These are phyloP conservation scores for Marasmius tenuissimus DNA, from an alignment of 1,284 basidiomycete species.

Conservation along the genomic window DNA sequence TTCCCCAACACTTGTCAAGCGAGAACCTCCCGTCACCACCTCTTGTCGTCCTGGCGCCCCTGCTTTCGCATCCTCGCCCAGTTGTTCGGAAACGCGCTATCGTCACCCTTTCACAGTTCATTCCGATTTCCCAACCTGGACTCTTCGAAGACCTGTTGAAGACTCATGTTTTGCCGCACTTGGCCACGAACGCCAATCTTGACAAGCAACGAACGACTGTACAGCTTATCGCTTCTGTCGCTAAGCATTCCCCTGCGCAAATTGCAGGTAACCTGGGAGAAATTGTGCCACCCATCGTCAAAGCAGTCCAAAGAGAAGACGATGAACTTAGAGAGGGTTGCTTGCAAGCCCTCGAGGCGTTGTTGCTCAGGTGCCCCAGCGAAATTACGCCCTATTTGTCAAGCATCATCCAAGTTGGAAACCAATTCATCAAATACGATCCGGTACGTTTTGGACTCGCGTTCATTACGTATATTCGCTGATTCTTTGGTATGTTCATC, in stretches of 20 bases:
- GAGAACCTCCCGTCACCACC: constrained; percentile 57
- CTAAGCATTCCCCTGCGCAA: constrained; percentile 67
- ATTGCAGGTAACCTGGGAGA: constrained; percentile 58
- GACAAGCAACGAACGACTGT: constrained; percentile 79
- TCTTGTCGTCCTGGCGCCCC: constrained; percentile 70
- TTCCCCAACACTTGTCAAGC: constrained; percentile 71
- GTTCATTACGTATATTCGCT: not conserved
- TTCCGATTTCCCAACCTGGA: constrained; percentile 63
- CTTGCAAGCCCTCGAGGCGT: constrained; percentile 82
- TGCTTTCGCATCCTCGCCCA: constrained; percentile 74
- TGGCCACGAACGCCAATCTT: constrained; percentile 48
- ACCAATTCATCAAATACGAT: constrained; percentile 88
- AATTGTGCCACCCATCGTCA: constrained; percentile 69
- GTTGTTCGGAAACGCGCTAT: constrained; percentile 92
- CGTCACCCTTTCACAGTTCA: constrained; percentile 78
- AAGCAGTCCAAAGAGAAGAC: constrained; percentile 68
- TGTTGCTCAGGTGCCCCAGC: constrained; percentile 81
- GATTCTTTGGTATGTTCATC: not conserved
- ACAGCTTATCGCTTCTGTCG: constrained; percentile 78
- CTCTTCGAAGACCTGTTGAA: constrained; percentile 58
- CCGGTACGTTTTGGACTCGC: constrained; percentile 58
- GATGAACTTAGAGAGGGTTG: constrained; percentile 80
- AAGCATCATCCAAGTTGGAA: constrained; percentile 68
- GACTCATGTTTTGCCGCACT: constrained; percentile 60
- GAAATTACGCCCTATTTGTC: constrained; percentile 78